Percentiles rank a stretch among this genome's conserved stretches.
Conservation (phyloP, 495 filamentous ascomycete species). For the Penicillium flavigenum region DNA sequence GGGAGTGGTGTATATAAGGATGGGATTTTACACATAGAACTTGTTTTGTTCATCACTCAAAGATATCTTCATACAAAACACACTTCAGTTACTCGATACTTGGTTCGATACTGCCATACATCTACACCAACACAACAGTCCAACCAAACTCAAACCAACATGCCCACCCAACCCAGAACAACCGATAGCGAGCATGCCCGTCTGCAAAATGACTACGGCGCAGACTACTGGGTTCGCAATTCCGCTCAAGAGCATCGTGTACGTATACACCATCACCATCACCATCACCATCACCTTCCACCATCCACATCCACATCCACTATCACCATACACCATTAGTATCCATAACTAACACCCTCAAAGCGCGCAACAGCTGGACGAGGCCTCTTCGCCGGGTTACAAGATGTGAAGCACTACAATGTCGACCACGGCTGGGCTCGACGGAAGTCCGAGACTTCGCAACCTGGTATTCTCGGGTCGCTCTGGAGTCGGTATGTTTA, state of each 20-base stretch:
- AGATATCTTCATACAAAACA: background rate
- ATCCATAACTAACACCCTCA: slow-evolving; percentile 10
- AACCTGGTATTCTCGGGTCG: slow-evolving; percentile 18
- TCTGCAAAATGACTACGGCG: slow-evolving; percentile 43
- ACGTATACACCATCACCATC: slow-evolving; percentile 9
- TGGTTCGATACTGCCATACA: background rate
- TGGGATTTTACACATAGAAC: background rate
- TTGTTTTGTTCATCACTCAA: slow-evolving; percentile 1
- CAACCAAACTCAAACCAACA: background rate
- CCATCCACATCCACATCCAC: no score
- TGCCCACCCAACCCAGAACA: slow-evolving; percentile 8
- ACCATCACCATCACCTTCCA: no score
- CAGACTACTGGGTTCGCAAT: slow-evolving; percentile 41
- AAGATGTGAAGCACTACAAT: slow-evolving; percentile 47
- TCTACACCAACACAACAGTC: slow-evolving; percentile 4
- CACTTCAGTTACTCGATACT: background rate
- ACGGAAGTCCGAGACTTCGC: slow-evolving; percentile 20
- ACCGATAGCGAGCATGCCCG: slow-evolving; percentile 21
- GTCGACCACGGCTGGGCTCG: slow-evolving; percentile 44
- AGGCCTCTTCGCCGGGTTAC: slow-evolving; percentile 47
- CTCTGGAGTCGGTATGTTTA: slow-evolving; percentile 21
- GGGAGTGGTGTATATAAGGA: slow-evolving; percentile 4
- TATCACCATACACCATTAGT: background rate
- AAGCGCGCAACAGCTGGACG: slow-evolving; percentile 39
- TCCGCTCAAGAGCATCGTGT: slow-evolving; percentile 24